Percentiles rank a stretch among this genome's conserved stretches.
Conservation (phyloP, 169 alveolate genomes). For the Cytauxzoon felis region DNA sequence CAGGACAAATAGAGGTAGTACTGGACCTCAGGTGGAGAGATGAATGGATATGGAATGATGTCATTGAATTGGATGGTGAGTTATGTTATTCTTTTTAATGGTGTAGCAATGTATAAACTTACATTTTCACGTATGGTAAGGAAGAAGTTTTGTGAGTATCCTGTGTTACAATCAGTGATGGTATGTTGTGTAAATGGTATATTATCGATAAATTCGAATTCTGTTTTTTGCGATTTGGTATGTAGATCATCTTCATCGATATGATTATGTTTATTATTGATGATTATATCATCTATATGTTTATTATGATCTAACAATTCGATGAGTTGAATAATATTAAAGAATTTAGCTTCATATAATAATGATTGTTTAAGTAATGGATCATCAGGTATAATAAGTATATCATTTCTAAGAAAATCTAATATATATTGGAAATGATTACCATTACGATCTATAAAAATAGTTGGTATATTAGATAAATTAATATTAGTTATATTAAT, state of each 20-base stretch:
- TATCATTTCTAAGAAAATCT: conserved; percentile 50
- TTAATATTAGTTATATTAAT: conserved; percentile 3
- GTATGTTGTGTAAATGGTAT: conserved; percentile 3
- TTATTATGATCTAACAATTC: not conserved
- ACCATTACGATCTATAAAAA: conserved; percentile 62
- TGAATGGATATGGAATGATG: too few relatives aligned
- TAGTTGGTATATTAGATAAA: conserved; percentile 14
- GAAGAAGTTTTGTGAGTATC: conserved; percentile 30
- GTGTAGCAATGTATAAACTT: not conserved
- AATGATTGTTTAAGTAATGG: conserved; percentile 9
- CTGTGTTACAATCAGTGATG: not conserved
- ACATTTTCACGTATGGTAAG: conserved; percentile 28
- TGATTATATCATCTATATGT: not conserved
- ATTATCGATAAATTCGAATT: not conserved
- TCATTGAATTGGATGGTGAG: too few relatives aligned
- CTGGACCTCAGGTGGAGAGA: too few relatives aligned
- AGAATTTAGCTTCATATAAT: conserved; percentile 49
- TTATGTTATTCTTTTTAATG: too few relatives aligned
- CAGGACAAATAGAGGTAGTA: too few relatives aligned
- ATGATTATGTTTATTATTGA: not conserved
- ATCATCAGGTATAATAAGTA: conserved; percentile 42
- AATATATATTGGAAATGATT: conserved; percentile 21
- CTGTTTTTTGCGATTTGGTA: conserved; percentile 12
- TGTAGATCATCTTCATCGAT: too few relatives aligned
- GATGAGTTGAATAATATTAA: conserved; percentile 13